Percentiles rank a stretch among this genome's conserved stretches.
Conservation (phyloP, 176 grass and related monocot species). For the Secale cereale region DNA sequence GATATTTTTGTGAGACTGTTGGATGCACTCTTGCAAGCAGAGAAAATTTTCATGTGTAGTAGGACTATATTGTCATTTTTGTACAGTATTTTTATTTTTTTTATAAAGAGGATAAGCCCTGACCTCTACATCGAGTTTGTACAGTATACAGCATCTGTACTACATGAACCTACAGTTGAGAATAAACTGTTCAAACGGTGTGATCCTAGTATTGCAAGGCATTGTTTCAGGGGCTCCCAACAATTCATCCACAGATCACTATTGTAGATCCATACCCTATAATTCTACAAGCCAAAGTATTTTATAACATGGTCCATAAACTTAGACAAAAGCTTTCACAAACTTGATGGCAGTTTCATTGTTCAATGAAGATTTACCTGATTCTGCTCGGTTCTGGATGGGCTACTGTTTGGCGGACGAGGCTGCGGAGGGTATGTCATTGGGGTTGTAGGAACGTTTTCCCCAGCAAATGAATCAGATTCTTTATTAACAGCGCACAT, state of each 20-base stretch:
- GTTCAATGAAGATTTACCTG: constrained; percentile 37
- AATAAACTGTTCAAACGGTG: neutral
- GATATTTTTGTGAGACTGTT: neutral
- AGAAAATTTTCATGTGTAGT: neutral
- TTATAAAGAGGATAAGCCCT: too few relatives aligned
- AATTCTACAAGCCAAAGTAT: neutral
- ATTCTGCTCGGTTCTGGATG: constrained; percentile 23
- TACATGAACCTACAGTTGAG: neutral
- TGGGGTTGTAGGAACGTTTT: constrained; percentile 61
- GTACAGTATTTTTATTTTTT: too few relatives aligned
- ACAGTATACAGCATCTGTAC: neutral
- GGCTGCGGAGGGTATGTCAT: constrained; percentile 40
- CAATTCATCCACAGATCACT: neutral
- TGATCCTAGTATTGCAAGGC: neutral
- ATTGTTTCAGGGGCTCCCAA: neutral
- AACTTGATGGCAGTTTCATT: neutral
- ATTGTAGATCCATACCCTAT: neutral
- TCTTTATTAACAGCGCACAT: constrained; percentile 10
- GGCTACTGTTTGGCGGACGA: constrained; percentile 16
- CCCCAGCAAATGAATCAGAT: neutral
- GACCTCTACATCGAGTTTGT: neutral
- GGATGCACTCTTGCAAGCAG: neutral
- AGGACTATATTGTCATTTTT: neutral
- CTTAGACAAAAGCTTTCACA: neutral
- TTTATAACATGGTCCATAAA: neutral